Percentiles rank a stretch among this genome's conserved stretches.
Evolutionary conservation across 805 yeast species (phyloP).

Genomic region (Pichia nanzhaoensis): DNA sequence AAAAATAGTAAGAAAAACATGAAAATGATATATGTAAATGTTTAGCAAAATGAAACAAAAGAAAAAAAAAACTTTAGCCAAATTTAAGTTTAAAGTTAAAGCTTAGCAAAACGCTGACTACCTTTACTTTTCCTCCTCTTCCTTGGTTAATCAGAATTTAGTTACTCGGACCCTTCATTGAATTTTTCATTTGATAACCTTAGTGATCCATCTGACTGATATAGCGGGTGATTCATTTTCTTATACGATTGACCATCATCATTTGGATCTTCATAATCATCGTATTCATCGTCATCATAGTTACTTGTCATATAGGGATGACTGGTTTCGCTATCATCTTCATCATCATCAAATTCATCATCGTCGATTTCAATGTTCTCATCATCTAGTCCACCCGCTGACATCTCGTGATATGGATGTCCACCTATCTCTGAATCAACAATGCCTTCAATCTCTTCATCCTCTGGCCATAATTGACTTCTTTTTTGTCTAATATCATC

Average conservation of each 20-base stretch:
- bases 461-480: constrained; percentile 8
- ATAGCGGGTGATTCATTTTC: constrained; percentile 53
- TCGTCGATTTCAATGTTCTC: constrained; percentile 41
- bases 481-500: constrained; percentile 26
- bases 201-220: constrained; percentile 39
- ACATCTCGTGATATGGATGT: constrained; percentile 31
- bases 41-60: neutral
- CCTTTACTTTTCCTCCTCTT: no score
- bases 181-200: constrained; percentile 15
- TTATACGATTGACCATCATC: constrained; percentile 76
- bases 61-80: neutral
- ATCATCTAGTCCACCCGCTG: constrained; percentile 33
- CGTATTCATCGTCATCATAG: constrained; percentile 32
- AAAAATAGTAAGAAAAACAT: neutral
- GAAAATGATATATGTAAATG: neutral
- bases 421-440: constrained; percentile 28
- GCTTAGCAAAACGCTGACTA: no score
- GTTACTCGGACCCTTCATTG: constrained; percentile 6
- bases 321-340: constrained; percentile 42
- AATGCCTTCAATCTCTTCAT: constrained; percentile 11
- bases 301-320: constrained; percentile 12
- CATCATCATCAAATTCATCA: constrained; percentile 14
- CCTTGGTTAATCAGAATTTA: neutral
- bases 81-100: no score
- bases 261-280: constrained; percentile 72